Conservation (phyloP, 371 early-diverging fungal genomes). For the Batkoa obscura region DNA sequence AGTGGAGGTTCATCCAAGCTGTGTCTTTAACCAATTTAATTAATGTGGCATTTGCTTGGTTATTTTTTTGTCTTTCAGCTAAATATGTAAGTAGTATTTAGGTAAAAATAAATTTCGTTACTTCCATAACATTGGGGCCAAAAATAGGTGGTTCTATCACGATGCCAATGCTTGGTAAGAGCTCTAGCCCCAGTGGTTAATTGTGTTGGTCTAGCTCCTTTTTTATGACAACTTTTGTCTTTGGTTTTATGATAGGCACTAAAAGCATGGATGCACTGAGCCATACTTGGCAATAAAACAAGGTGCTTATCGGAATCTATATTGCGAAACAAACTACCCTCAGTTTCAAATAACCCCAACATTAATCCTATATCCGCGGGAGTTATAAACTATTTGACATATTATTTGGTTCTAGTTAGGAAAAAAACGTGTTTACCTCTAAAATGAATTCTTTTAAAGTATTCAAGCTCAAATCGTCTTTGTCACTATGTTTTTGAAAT, state of each 20-base stretch:
- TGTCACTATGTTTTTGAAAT: background rate
- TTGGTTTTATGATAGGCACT: background rate
- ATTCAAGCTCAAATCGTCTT: too few relatives aligned
- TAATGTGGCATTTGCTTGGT: constrained; percentile 13
- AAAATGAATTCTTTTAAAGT: too few relatives aligned
- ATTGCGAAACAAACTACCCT: background rate
- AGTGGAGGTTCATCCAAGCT: constrained; percentile 20
- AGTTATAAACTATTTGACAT: too few relatives aligned
- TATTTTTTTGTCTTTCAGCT: constrained; percentile 19
- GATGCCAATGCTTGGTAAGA: constrained; percentile 21
- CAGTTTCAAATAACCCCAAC: background rate
- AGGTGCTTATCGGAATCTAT: background rate
- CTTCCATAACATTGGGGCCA: constrained; percentile 19
- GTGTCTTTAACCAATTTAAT: constrained; percentile 12
- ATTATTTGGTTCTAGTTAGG: background rate
- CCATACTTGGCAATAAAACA: background rate
- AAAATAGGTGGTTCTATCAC: constrained; percentile 14
- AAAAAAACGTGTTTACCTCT: background rate
- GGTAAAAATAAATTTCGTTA: constrained; percentile 6
- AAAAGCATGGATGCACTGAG: background rate
- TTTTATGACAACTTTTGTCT: background rate
- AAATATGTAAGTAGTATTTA: background rate
- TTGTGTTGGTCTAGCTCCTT: background rate
- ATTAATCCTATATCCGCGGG: background rate
- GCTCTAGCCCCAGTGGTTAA: constrained; percentile 21